Base-by-base conservation (phyloP, 345 rosid species). In the Bruguiera gymnorhiza region DNA sequence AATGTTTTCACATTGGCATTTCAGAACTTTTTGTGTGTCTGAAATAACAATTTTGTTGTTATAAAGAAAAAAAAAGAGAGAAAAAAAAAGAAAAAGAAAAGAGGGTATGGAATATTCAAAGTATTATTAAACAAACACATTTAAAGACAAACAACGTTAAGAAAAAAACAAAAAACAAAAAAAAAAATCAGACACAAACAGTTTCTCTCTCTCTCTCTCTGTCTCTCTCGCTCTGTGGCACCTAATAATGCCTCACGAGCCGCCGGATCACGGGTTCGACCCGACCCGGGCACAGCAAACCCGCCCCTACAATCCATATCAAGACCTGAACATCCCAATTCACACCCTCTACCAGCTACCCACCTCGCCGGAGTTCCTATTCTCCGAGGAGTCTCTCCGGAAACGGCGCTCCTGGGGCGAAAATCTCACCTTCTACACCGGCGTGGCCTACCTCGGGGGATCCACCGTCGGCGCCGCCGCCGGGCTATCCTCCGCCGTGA, bases 401-500 rank as follows among this genome's bases (percentile, higher is more conserved):
- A 92, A 88, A 54, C 96, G 93, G 71, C 95, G 97, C 58, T 86
- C 95, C 56, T 94, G 98, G 96, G 97, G 98, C 5, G 93, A 91
- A 79, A 94, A 89, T 54, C 88, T 94, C 68, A 88, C 97, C 39
- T 91, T 89, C 70, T 94, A 94, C 76, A 91, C 99, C 64, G 97
- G 98, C 5, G 68, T 85, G 3, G 83, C 90, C 55, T 94, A 94
- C 76, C 86, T 91, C 34, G 84, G 80, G 9, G 93, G 90, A 18
- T 84, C 96, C n/a, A 36, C 85, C 32, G 71, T 76, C 63, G 96
- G 96, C 1, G 96, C 86, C 31, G 58, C 83, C 4, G 52, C 50
- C 4, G 99, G 97, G 0, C 20, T 87, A n/a, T 19, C 72, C 72
- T 72, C 89, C 13, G 96, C 87, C 24, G 61, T 85, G 80, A 78